Base-by-base conservation (phyloP, 306 rosid genomes). In the Cucurbita maxima region DNA sequence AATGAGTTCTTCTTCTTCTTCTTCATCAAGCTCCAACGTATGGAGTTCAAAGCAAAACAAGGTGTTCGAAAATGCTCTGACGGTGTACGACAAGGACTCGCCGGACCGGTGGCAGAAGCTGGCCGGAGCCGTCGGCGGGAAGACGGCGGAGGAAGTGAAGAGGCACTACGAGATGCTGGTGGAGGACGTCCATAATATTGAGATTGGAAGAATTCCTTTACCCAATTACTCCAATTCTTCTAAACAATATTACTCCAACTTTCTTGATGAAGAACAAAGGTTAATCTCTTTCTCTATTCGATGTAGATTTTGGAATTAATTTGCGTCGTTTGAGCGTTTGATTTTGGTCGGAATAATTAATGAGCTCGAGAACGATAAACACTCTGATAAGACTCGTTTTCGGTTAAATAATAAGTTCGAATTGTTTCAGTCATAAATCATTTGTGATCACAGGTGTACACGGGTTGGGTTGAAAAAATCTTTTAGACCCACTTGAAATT, bases 41-140 rank as follows among this genome's bases (percentile, higher is more conserved):
- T 91, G 97, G 97, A 91, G 88, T 0, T 36, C 88, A 1, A 83
- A 81, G 66, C 90, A 91, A 60, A 89, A 91, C 90, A 91, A 91
- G 61, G 73, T 78, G 73, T 91, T 91, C 72, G 97, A 91, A 85
- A 89, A 87, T 80, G 97, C 96, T 0, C 58, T 91, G 36, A 92
- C 89, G 40, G 77, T 84, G 50, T 82, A 77, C 38, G 86, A 83
- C 84, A 78, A 83, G 83, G 93, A 82, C 75, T 75, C 84, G 1
- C 91, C 96, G 4, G 89, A 87, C 19, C 76, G 89, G 25, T 89
- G 97, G 97, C 81, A 86, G 64, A 87, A 86, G 10, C 69, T 91
- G 73, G 96, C 96, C 13, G 83, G 75, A 41, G 97, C 91, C 3
- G 91, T 91, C 0, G 96, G 96, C n/a, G 96, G 91, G 7, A 91